These are phyloP conservation scores for Jamesozyma hellenica DNA, from an alignment of 805 yeast species.

Conservation along the genomic window DNA sequence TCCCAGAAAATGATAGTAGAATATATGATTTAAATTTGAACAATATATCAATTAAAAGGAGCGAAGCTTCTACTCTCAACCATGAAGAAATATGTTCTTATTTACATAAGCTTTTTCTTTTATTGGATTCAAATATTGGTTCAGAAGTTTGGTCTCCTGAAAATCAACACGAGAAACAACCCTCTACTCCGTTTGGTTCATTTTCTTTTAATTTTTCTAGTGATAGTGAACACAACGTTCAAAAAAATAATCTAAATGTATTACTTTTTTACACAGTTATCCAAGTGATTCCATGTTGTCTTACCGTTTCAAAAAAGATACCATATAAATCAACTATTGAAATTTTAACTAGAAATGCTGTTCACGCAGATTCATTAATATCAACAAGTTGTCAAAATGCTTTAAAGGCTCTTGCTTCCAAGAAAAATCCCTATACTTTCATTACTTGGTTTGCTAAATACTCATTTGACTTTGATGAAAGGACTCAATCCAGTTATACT, in stretches of 20 bases:
- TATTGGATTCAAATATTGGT: constrained; percentile 55
- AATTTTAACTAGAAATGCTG: constrained; percentile 62
- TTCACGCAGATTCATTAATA: constrained; percentile 55
- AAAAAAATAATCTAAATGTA: constrained; percentile 31
- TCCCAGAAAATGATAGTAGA: constrained; percentile 44
- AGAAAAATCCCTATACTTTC: constrained; percentile 57
- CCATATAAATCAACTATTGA: constrained; percentile 62
- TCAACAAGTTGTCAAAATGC: constrained; percentile 55
- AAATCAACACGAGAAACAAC: constrained; percentile 28
- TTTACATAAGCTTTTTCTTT: constrained; percentile 43
- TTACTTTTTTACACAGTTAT: constrained; percentile 63
- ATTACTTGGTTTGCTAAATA: constrained; percentile 68
- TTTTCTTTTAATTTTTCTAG: constrained; percentile 34
- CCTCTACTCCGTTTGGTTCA: constrained; percentile 31
- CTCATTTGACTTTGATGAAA: constrained; percentile 73
- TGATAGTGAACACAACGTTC: constrained; percentile 24
- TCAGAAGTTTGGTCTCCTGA: constrained; percentile 33
- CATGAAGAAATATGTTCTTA: constrained; percentile 65
- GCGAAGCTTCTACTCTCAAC: constrained; percentile 25
- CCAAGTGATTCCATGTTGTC: constrained; percentile 67
- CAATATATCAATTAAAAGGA: constrained; percentile 25
- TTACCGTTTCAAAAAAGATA: constrained; percentile 35
- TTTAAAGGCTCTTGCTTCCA: constrained; percentile 54
- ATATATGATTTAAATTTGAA: constrained; percentile 27
- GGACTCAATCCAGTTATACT: constrained; percentile 44